These are phyloP conservation scores for Paramecium octaurelia DNA, from an alignment of 73 alveolate species.

Conservation along the genomic window DNA sequence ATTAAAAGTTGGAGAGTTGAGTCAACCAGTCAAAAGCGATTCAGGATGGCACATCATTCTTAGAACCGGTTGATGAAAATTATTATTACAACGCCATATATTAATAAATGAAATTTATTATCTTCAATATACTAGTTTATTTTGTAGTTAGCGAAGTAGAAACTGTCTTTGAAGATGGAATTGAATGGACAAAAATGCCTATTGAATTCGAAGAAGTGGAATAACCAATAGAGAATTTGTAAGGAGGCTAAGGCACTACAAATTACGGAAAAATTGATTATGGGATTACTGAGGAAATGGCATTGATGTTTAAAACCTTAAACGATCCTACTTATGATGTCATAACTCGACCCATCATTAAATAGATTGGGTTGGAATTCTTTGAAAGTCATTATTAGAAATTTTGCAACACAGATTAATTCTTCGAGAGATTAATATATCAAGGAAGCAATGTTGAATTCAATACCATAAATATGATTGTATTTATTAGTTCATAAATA, in stretches of 20 bases:
- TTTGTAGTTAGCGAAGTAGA: not conserved
- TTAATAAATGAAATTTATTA: not conserved
- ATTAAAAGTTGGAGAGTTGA: slow-evolving; percentile 84
- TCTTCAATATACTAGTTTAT: not conserved
- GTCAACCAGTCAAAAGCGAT: slow-evolving; percentile 91
- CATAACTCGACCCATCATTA: not conserved
- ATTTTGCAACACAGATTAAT: not conserved
- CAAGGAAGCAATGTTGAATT: slow-evolving; percentile 5
- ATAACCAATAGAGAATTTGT: not conserved
- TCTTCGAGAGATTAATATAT: not conserved
- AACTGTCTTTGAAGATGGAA: not conserved
- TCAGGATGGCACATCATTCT: slow-evolving; percentile 72
- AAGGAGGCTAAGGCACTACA: not conserved
- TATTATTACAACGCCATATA: not conserved
- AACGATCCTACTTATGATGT: slow-evolving; percentile 2
- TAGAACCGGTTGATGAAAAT: slow-evolving; percentile 31
- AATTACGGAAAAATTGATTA: not conserved
- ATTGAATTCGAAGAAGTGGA: slow-evolving; percentile 6
- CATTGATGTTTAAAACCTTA: not conserved
- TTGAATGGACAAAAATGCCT: not conserved
- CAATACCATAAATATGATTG: not conserved
- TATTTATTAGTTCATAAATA: not conserved
- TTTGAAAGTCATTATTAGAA: not conserved
- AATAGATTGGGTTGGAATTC: not conserved
- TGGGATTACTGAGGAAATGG: not conserved